Evolutionary conservation across 2,329 filamentous ascomycete species (phyloP).

Genomic region (Xylaria sp.): DNA sequence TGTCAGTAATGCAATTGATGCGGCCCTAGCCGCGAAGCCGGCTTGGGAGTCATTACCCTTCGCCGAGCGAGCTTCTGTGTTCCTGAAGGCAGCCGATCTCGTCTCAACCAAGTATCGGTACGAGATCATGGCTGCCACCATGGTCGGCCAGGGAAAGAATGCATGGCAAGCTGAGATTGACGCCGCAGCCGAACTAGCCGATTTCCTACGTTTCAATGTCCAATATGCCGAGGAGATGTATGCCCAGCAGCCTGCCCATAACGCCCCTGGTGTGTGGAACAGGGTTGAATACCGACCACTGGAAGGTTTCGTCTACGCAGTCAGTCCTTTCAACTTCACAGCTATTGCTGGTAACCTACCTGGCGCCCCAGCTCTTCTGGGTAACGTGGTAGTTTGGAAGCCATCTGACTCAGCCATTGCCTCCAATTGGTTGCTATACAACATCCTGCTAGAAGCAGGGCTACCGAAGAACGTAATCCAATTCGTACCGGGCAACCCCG

Average conservation of each 20-base stretch:
- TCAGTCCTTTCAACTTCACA: conserved; percentile 97
- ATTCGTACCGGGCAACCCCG: conserved; percentile 89
- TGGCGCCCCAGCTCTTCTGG: conserved; percentile 84
- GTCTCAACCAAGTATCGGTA: conserved; percentile 94
- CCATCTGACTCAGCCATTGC: conserved; percentile 89
- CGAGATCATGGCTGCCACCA: conserved; percentile 94
- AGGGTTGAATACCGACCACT: conserved; percentile 88
- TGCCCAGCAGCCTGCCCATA: conserved; percentile 83
- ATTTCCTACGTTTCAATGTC: conserved; percentile 95
- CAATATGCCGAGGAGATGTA: conserved; percentile 94
- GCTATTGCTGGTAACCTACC: conserved; percentile 91
- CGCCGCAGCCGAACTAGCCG: conserved; percentile 87
- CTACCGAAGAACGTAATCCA: conserved; percentile 91
- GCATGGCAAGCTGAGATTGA: conserved; percentile 99
- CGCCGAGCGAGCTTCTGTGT: conserved; percentile 88
- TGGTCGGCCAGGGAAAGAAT: conserved; percentile 97
- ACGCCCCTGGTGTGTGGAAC: conserved; percentile 89
- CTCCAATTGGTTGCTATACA: conserved; percentile 90
- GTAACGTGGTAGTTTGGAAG: conserved; percentile 97
- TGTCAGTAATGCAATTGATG: conserved; percentile 81
- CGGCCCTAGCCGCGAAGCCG: conserved; percentile 85
- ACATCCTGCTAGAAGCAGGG: conserved; percentile 90
- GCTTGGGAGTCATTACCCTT: conserved; percentile 90
- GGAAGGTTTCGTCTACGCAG: conserved; percentile 94
- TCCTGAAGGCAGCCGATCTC: conserved; percentile 94